Conservation (phyloP, 192 early-diverging fungal species). For the Piromyces finnis region DNA sequence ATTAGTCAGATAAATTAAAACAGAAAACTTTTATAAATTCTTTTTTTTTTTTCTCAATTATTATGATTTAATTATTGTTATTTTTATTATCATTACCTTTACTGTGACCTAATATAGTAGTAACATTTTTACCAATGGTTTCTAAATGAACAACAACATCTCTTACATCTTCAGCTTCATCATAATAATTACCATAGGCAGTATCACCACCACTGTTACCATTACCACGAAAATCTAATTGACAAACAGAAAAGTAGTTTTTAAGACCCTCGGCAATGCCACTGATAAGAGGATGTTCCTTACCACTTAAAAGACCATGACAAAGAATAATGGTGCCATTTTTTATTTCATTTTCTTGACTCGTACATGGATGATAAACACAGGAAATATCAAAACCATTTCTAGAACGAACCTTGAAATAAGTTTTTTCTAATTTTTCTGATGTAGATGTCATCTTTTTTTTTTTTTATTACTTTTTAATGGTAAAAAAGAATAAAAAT, state of each 20-base stretch:
- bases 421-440: not conserved
- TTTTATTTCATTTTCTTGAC: not conserved
- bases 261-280: not conserved
- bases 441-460: not conserved
- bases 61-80: too few relatives aligned
- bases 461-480: not conserved
- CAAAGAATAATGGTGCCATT: not conserved
- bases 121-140: constrained; percentile 3
- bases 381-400: not conserved
- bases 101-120: constrained; percentile 24
- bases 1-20: too few relatives aligned
- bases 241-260: not conserved
- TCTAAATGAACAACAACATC: constrained; percentile 12
- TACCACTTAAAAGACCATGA: not conserved
- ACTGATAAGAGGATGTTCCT: not conserved
- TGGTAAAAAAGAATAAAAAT: too few relatives aligned
- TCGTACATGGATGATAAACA: not conserved
- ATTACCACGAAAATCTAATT: constrained; percentile 29
- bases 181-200: constrained; percentile 27
- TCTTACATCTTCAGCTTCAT: constrained; percentile 23
- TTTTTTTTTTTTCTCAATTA: too few relatives aligned
- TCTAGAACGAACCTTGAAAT: not conserved
- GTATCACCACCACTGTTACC: constrained; percentile 29
- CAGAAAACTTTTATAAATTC: too few relatives aligned
- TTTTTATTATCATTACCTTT: constrained; percentile 15